Evolutionary conservation across 164 flowering plant species (phyloP), one percentile per base, ranked within the genome.

Genomic region (Berberis thunbergii): DNA sequence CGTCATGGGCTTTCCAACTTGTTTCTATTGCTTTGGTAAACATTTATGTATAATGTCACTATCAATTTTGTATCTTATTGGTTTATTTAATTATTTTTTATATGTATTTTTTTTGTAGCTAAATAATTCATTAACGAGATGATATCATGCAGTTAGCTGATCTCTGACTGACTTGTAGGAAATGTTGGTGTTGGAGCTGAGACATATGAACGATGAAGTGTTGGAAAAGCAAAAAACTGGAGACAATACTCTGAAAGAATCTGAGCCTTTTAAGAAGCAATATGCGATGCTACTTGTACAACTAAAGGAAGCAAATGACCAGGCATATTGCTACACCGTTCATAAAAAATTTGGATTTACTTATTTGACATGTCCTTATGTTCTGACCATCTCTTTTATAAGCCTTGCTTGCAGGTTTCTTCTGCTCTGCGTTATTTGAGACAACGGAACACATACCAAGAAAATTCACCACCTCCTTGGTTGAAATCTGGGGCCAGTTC

Each of bases 141-240:
- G 26, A 26, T 26, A 26, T 26, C 26, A 26, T 26, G 26, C 26
- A 26, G 26, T 26, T 26, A 26, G 26, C 26, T 26, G 26, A 26
- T 26, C 26, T 26, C 26, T 26, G 26, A 26, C 0, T 26, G 49
- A 53, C n/a, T 55, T 80, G 67, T 70, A 86, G 92, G 81, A 81
- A 64, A 82, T 85, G 12, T 62, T 84, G 69, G 74, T 86, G 64
- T 58, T 70, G 63, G 92, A 86, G 71, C 70, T 86, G 68, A 79
- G 70, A 65, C 81, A 77, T 70, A 80, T 84, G 81, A 76, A 86
- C 66, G 86, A 84, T 58, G 91, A 80, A 65, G 81, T 80, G 46
- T 41, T 62, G 57, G 82, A 72, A 59, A 81, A 62, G 61, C 72
- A 72, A 62, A 81, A 76, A 46, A 68, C 69, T 65, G 75, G 76